Evolutionary conservation across 176 grass and related monocot genomes (phyloP).

Genomic region (Oryza brachyantha): DNA sequence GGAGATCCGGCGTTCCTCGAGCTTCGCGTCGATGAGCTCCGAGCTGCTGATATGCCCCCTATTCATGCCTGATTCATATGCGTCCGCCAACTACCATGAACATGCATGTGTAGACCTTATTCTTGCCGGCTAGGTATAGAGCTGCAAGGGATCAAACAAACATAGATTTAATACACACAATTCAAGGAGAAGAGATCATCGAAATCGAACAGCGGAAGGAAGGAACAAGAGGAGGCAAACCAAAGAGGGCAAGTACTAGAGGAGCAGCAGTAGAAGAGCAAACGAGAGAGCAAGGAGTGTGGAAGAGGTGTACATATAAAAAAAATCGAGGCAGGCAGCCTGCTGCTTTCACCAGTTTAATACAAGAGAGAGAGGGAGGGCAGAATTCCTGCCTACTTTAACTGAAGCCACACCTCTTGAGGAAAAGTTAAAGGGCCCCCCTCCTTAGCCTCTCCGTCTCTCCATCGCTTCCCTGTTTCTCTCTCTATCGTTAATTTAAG

Average conservation of each 20-base stretch:
- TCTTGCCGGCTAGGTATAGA: not conserved
- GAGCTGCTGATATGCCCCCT: slow-evolving; percentile 69
- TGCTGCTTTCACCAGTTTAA: slow-evolving; percentile 61
- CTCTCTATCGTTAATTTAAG: slow-evolving; percentile 19
- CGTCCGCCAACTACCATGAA: not conserved
- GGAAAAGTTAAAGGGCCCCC: slow-evolving; percentile 78
- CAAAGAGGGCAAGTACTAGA: slow-evolving; percentile 26
- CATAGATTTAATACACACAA: slow-evolving; percentile 9
- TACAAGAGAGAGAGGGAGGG: slow-evolving; percentile 45
- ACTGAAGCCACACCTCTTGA: slow-evolving; percentile 67
- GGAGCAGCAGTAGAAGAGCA: slow-evolving; percentile 37
- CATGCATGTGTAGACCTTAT: slow-evolving; percentile 30
- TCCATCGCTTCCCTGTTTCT: not conserved
- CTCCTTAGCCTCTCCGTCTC: slow-evolving; percentile 8
- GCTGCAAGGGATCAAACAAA: slow-evolving; percentile 36
- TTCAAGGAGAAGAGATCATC: slow-evolving; percentile 16
- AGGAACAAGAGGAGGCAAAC: slow-evolving; percentile 23
- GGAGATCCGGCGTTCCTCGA: slow-evolving; percentile 90
- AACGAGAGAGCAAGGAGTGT: slow-evolving; percentile 34
- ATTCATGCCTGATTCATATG: slow-evolving; percentile 55
- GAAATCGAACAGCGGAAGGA: not conserved
- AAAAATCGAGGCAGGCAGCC: slow-evolving; percentile 62
- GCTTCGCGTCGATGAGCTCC: slow-evolving; percentile 86
- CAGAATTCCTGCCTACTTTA: slow-evolving; percentile 87
- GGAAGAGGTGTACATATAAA: slow-evolving; percentile 66